These are phyloP conservation scores for Pichia cactophila DNA, from an alignment of 1,139 yeast genomes.

Conservation along the genomic window DNA sequence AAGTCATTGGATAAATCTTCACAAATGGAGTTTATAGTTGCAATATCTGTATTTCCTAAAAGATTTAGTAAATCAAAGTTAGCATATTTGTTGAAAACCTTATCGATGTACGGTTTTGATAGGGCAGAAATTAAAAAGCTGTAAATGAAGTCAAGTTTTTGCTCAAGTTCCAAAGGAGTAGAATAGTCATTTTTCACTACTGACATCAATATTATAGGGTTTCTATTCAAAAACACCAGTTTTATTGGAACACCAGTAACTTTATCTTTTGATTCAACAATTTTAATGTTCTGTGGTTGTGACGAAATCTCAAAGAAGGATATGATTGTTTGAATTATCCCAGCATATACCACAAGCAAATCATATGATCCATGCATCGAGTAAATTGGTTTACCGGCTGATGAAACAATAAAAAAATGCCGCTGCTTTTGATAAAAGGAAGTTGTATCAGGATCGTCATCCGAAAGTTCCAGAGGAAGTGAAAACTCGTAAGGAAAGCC, in stretches of 20 bases:
- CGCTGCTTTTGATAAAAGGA: constrained; percentile 42
- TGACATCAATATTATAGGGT: constrained; percentile 71
- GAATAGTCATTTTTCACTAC: constrained; percentile 49
- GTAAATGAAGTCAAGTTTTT: constrained; percentile 69
- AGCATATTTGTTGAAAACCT: constrained; percentile 62
- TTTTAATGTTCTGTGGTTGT: constrained; percentile 11
- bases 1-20: constrained; percentile 39
- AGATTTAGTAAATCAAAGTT: constrained; percentile 77
- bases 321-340: constrained; percentile 60
- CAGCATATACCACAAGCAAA: constrained; percentile 65
- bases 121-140: constrained; percentile 74
- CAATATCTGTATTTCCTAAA: constrained; percentile 60
- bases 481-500: constrained; percentile 16
- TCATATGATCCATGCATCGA: constrained; percentile 73
- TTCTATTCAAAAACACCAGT: constrained; percentile 54
- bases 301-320: constrained; percentile 47
- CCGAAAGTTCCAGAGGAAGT: constrained; percentile 21
- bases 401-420: constrained; percentile 76
- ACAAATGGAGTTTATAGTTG: constrained; percentile 57
- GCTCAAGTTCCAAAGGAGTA: constrained; percentile 37
- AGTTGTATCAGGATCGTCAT: constrained; percentile 22
- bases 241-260: constrained; percentile 29
- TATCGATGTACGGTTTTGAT: constrained; percentile 64
- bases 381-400: constrained; percentile 91
- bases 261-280: not conserved